These are phyloP conservation scores for Tetrahymena borealis DNA, from an alignment of 73 alveolate genomes.

Conservation along the genomic window DNA sequence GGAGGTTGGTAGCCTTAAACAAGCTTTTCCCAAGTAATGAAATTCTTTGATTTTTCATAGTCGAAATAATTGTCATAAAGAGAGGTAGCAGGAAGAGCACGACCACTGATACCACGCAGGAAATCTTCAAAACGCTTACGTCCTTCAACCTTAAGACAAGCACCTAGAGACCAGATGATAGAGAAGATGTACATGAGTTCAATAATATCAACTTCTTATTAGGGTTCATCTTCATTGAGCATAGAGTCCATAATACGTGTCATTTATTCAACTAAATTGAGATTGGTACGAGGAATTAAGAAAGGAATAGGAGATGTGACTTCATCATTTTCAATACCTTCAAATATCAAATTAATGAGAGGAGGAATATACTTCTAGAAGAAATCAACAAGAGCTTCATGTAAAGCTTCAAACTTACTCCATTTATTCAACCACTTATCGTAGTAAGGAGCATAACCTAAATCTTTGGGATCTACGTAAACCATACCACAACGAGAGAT, in stretches of 20 bases:
- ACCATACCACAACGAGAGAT: conserved; percentile 99
- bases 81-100: conserved; percentile 63
- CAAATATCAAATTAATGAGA: conserved; percentile 65
- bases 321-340: conserved; percentile 79
- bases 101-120: conserved; percentile 59
- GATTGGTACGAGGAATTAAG: conserved; percentile 70
- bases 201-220: conserved; percentile 83
- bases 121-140: conserved; percentile 90
- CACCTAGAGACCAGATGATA: conserved; percentile 98
- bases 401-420: conserved; percentile 13
- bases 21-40: conserved; percentile 84
- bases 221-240: conserved; percentile 87
- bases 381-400: conserved; percentile 28
- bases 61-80: conserved; percentile 63
- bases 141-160: conserved; percentile 83
- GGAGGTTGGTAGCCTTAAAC: conserved; percentile 70
- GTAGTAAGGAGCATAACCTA: conserved; percentile 46
- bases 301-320: conserved; percentile 64
- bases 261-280: conserved; percentile 83
- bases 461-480: conserved; percentile 78
- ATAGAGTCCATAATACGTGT: conserved; percentile 80
- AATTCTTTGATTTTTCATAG: conserved; percentile 44
- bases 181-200: conserved; percentile 94
- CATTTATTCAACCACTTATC: conserved; percentile 47
- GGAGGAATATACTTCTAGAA: conserved; percentile 63